phyloP scores from a whole-genome alignment of 116 monocot genomes.

The Papilionanthe hybrid region DNA sequence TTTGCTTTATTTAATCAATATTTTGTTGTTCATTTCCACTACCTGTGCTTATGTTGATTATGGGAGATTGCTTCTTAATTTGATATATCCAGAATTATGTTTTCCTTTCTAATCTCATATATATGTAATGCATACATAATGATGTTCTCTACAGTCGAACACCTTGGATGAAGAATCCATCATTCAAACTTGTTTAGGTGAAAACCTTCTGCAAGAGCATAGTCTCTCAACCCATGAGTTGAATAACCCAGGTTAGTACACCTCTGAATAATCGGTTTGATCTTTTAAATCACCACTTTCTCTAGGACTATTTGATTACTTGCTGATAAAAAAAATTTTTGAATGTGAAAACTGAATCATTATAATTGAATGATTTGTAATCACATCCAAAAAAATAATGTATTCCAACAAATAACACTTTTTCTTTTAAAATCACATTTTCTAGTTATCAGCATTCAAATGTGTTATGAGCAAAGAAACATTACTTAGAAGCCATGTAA shows the following conservation, averaged over 20 bases:
- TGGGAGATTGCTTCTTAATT: neutral
- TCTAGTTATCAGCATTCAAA: neutral
- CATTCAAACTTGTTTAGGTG: neutral
- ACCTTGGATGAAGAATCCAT: neutral
- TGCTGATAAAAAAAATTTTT: too few relatives aligned
- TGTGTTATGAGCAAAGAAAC: too few relatives aligned
- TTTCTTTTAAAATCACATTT: neutral
- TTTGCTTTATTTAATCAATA: too few relatives aligned
- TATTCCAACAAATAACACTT: too few relatives aligned
- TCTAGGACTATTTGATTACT: neutral
- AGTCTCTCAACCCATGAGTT: conserved; percentile 16
- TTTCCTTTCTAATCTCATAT: neutral
- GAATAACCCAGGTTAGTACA: neutral
- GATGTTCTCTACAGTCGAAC: neutral
- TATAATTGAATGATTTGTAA: neutral
- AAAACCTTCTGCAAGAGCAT: conserved; percentile 1
- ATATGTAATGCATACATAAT: neutral
- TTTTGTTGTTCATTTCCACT: neutral
- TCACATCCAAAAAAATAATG: neutral
- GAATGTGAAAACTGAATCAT: too few relatives aligned
- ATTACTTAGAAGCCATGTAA: too few relatives aligned
- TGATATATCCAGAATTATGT: neutral
- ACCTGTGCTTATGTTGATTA: neutral
- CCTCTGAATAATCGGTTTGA: neutral
- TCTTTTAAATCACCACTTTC: too few relatives aligned